Base-by-base conservation (phyloP, 257 asterid species). In the Penstemon barbatus region DNA sequence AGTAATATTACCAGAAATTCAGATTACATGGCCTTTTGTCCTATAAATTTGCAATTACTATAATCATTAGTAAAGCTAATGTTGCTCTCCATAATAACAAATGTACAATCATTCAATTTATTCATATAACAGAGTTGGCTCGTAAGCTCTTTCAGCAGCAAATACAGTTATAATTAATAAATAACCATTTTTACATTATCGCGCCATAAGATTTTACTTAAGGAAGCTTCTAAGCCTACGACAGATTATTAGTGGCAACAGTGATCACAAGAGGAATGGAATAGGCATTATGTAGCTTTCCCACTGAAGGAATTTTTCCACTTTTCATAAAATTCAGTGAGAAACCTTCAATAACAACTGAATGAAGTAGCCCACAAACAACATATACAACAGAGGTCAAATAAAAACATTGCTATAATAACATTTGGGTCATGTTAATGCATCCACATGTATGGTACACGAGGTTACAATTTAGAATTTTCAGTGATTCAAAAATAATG, bases 81-180 rank as follows among this genome's bases (percentile, higher is more conserved):
- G 36, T 12, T 10, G 11, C 15, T 33, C 48, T 53, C 19, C 38
- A 4, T 12, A 19, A 15, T 8, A n/a, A 59, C 58, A 13, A 6
- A 53, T 38, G 18, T 0, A 7, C 5, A n/a, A 13, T 41, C 4
- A 42, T 61, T 39, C 50, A 25, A 25, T 25, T 25, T 25, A 25
- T 25, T 25, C 33, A 25, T 25, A 25, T 25, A 25, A 25, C 37
- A 41, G 42, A 41, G 37, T 12, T 40, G 65, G 65, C 33, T 46
- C 8, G 12, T n/a, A 46, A 6, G 3, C 8, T 10, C 13, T 5
- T 6, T 18, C 48, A 6, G 12, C 33, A 57, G 38, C 45, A 68
- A 42, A 68, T 7, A 44, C 65, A 44, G 48, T n/a, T 68, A 10
- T 33, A 45, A 44, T 0, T 12, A 59, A 68, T 57, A 57, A 12